Conservation (phyloP, 139 green algal genomes). For the Mychonastes homosphaera region DNA sequence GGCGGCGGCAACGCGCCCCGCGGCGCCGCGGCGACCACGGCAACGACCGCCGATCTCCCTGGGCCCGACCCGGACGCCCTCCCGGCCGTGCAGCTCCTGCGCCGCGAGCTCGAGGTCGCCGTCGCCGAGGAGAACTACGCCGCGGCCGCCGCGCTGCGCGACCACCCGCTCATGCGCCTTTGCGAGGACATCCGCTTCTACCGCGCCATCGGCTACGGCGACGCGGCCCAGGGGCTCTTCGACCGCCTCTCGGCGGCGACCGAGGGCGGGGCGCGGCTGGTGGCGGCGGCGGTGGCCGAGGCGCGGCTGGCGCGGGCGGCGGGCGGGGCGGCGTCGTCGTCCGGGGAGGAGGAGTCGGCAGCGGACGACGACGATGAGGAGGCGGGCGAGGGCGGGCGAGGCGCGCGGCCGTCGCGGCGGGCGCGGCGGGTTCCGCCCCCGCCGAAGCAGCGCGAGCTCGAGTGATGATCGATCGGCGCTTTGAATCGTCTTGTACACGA, state of each 20-base stretch:
- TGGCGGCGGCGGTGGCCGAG: too few species aligned
- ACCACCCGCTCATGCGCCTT: conserved; percentile 58
- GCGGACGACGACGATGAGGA: too few species aligned
- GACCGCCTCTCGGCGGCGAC: conserved; percentile 1
- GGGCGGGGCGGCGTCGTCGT: too few species aligned
- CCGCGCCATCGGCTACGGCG: conserved; percentile 13
- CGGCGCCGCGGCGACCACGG: not conserved
- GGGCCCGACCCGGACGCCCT: conserved; percentile 40
- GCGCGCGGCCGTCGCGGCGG: too few species aligned
- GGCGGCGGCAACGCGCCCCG: not conserved
- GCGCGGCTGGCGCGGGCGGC: too few species aligned
- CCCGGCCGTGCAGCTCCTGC: conserved; percentile 55
- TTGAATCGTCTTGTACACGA: too few species aligned
- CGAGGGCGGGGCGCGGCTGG: too few species aligned
- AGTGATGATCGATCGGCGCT: too few species aligned
- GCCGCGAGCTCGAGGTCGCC: conserved; percentile 53
- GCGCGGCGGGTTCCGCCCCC: too few species aligned
- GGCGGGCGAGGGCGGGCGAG: too few species aligned
- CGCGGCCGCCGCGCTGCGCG: conserved; percentile 31
- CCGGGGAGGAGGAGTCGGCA: too few species aligned
- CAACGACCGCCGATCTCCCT: not conserved
- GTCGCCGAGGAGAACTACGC: conserved; percentile 48
- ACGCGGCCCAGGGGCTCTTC: conserved; percentile 12
- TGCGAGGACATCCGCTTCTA: conserved; percentile 23
- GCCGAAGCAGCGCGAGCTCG: too few species aligned